Percentiles rank a stretch among this genome's conserved stretches.
phyloP scores from a whole-genome alignment of 768 basidiomycete species.

The Tremella fuciformis region DNA sequence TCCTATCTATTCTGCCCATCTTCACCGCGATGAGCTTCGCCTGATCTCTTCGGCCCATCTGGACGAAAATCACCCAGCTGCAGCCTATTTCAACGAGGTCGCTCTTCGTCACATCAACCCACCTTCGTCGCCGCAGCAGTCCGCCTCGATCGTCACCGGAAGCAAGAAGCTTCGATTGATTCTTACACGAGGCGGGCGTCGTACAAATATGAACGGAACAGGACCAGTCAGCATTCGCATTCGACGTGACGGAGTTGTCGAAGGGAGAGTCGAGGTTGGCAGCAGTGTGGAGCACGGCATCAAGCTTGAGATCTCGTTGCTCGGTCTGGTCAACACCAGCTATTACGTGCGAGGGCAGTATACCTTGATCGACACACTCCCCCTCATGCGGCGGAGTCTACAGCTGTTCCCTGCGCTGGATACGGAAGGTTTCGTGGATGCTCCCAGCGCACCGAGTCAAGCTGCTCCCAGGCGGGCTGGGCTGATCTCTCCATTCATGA shows the following conservation, averaged over 20 bases:
- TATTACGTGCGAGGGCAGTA: conserved; percentile 47
- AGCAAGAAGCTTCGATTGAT: conserved; percentile 35
- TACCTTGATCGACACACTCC: conserved; percentile 41
- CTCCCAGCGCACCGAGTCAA: no score
- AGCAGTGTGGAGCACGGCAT: conserved; percentile 35
- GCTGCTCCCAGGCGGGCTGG: no score
- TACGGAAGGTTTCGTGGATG: no score
- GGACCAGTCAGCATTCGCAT: conserved; percentile 36
- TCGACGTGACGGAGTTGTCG: conserved; percentile 27
- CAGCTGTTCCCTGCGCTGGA: conserved; percentile 20
- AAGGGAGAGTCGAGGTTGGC: conserved; percentile 38
- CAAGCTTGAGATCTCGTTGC: conserved; percentile 36
- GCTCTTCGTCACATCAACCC: conserved; percentile 11
- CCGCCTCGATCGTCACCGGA: conserved; percentile 22
- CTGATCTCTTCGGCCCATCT: conserved; percentile 44
- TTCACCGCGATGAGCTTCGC: conserved; percentile 34
- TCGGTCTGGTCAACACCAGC: conserved; percentile 33
- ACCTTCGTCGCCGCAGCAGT: conserved; percentile 10
- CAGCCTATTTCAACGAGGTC: conserved; percentile 36
- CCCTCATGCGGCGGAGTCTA: conserved; percentile 18
- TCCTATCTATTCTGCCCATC: conserved; percentile 38
- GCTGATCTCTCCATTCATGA: background rate
- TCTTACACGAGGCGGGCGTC: conserved; percentile 23
- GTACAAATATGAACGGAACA: conserved; percentile 33
- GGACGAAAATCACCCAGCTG: conserved; percentile 39